Conservation (phyloP, 2,329 filamentous ascomycete genomes). For the Volutella citrinella region DNA sequence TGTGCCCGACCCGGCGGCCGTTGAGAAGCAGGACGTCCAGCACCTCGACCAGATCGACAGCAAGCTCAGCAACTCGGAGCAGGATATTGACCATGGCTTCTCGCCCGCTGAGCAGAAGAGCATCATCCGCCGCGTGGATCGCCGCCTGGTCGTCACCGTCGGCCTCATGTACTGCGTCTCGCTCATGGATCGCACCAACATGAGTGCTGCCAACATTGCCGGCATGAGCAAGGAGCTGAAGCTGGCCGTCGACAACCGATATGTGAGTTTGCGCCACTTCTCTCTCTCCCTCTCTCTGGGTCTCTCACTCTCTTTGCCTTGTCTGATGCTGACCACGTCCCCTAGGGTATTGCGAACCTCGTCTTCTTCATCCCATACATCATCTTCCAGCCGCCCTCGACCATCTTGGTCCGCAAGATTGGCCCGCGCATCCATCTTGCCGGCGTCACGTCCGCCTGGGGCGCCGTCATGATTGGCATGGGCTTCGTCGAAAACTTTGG, state of each 20-base stretch:
- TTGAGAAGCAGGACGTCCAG: conserved; percentile 26
- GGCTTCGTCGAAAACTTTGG: conserved; percentile 56
- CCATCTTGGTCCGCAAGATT: conserved; percentile 63
- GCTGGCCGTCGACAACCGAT: conserved; percentile 44
- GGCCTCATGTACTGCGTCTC: conserved; percentile 71
- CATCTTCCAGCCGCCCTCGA: conserved; percentile 69
- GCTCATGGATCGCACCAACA: conserved; percentile 76
- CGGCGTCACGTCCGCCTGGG: conserved; percentile 57
- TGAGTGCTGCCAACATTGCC: conserved; percentile 70
- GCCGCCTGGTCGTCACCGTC: conserved; percentile 58
- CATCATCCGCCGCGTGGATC: conserved; percentile 69
- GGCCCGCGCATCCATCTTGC: conserved; percentile 59
- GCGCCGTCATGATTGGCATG: conserved; percentile 61
- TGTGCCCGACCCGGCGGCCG: too few relatives aligned
- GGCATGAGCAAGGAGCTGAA: conserved; percentile 52
- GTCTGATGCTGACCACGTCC: too few relatives aligned
- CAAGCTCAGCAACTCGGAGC: conserved; percentile 20
- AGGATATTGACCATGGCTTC: conserved; percentile 43
- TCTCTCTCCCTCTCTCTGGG: too few relatives aligned
- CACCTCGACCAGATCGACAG: conserved; percentile 21
- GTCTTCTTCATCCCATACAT: conserved; percentile 75
- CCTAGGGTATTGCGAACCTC: too few relatives aligned
- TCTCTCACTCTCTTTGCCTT: too few relatives aligned
- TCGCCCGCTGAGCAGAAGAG: conserved; percentile 59
- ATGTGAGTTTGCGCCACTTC: too few relatives aligned